Conservation (phyloP, 2,329 filamentous ascomycete genomes). For the Aspergillus sp. region DNA sequence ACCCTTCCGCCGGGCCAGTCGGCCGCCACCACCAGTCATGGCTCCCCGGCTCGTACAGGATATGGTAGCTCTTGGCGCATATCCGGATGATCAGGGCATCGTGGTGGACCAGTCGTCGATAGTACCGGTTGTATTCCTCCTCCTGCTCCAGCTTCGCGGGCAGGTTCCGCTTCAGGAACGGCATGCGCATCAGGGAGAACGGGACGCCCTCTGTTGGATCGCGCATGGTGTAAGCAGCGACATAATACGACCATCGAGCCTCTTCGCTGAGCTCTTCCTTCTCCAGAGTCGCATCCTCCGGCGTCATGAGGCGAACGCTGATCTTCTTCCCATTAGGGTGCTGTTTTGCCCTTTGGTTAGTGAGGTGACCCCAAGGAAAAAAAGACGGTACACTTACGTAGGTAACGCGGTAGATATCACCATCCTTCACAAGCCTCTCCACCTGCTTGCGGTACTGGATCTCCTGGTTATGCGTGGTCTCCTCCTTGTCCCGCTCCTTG, state of each 20-base stretch:
- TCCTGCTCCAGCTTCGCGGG: constrained; percentile 53
- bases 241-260: constrained; percentile 83
- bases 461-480: constrained; percentile 82
- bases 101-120: constrained; percentile 47
- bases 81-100: constrained; percentile 65
- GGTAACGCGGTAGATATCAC: constrained; percentile 79
- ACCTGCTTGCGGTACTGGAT: constrained; percentile 85
- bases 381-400: constrained; percentile 57
- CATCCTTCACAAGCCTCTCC: constrained; percentile 86
- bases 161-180: constrained; percentile 62
- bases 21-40: constrained; percentile 60
- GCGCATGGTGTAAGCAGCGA: constrained; percentile 79
- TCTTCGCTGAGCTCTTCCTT: constrained; percentile 56
- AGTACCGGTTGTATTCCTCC: constrained; percentile 50
- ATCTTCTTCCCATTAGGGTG: constrained; percentile 60
- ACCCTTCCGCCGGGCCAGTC: constrained; percentile 18
- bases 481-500: constrained; percentile 67
- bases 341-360: constrained; percentile 32
- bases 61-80: constrained; percentile 68
- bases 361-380: neutral
- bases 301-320: constrained; percentile 73
- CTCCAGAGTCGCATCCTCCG: constrained; percentile 71
- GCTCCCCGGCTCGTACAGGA: constrained; percentile 63
- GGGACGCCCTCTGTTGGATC: constrained; percentile 77
- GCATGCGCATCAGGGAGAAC: constrained; percentile 55